These are phyloP conservation scores for Pseudozyma tsukubaensis DNA, from an alignment of 1,284 basidiomycete species.

Conservation along the genomic window DNA sequence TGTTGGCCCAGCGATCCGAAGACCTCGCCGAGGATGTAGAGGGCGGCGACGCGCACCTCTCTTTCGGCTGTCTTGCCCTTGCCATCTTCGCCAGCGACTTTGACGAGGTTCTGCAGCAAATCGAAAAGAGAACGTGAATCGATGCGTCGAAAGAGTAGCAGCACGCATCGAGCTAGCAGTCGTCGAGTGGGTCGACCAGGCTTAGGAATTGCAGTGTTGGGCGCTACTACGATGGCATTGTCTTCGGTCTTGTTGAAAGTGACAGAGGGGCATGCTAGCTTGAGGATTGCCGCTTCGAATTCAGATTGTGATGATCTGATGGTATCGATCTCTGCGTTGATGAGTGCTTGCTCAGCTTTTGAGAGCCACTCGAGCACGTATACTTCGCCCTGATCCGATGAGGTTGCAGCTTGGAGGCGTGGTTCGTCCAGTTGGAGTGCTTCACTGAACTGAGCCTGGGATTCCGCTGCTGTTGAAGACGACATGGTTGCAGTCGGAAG, in stretches of 20 bases:
- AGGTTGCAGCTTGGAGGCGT: slow-evolving; percentile 68
- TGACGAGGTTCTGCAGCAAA: slow-evolving; percentile 73
- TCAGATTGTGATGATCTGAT: slow-evolving; percentile 76
- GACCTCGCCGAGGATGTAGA: slow-evolving; percentile 86
- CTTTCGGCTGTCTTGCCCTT: slow-evolving; percentile 76
- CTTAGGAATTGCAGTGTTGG: slow-evolving; percentile 48
- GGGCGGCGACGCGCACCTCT: slow-evolving; percentile 78
- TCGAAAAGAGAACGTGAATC: slow-evolving; percentile 86
- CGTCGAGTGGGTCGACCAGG: slow-evolving; percentile 88
- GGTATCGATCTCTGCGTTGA: slow-evolving; percentile 60
- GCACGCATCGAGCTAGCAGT: slow-evolving; percentile 81
- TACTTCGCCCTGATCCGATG: slow-evolving; percentile 81
- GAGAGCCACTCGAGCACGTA: slow-evolving; percentile 85
- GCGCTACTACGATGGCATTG: slow-evolving; percentile 19
- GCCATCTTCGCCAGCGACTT: slow-evolving; percentile 49
- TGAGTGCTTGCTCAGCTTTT: slow-evolving; percentile 75
- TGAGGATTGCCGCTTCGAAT: slow-evolving; percentile 76
- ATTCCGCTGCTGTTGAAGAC: slow-evolving; percentile 13
- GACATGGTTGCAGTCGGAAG: slow-evolving; percentile 9
- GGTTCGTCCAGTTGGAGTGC: slow-evolving; percentile 47
- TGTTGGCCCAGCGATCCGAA: slow-evolving; percentile 83
- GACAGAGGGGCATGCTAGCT: slow-evolving; percentile 72
- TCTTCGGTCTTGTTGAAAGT: slow-evolving; percentile 33
- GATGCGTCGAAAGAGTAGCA: slow-evolving; percentile 81
- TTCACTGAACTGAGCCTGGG: slow-evolving; percentile 30